Evolutionary conservation across 495 filamentous ascomycete genomes (phyloP), one percentile per base, ranked within the genome.

Genomic region (Tuber indicum): DNA sequence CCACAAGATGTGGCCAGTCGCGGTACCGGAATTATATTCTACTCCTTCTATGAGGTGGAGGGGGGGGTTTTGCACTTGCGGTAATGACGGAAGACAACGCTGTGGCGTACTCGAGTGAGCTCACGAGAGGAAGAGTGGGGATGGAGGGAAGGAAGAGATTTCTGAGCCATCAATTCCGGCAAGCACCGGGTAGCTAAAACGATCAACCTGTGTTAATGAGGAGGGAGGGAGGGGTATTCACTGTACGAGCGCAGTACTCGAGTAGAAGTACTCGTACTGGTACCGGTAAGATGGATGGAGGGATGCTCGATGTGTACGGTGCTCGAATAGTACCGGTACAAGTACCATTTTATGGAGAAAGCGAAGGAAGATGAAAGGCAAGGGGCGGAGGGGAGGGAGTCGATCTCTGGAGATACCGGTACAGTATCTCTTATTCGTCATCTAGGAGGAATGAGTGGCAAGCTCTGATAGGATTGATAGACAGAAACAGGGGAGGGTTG

Each of bases 151-250:
- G 26, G 32, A 36, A 16, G 26, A 36, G 17, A 66, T 14, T 26
- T 66, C 58, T 36, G 14, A 32, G 14, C 58, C 14, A 36, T 36
- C 26, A 66, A 66, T 70, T 78, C 36, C 72, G 72, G 77, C 75
- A 77, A 47, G 47, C n/a, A 74, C 77, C 77, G 77, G 75, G 72
- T 79, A 73, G 77, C 46, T 78, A 76, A 74, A 71, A 73, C 73
- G 76, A 79, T 46, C 71, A 76, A n/a, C 66, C 52, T 70, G 52
- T 45, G 52, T 23, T 71, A 5, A 62, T 52, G 70, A 47, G 75
- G 75, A 16, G 75, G 73, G 16, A 5, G 14, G 32, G 58, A 6
- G 9, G 6, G 6, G 42, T 26, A 58, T 58, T 58, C 23, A 58
- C 49, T 58, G 2, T n/a, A 9, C 19, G 21, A 49, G 47, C 21